phyloP scores from a whole-genome alignment of 1,284 basidiomycete species.

The Exobasidium cylindrosporum region DNA sequence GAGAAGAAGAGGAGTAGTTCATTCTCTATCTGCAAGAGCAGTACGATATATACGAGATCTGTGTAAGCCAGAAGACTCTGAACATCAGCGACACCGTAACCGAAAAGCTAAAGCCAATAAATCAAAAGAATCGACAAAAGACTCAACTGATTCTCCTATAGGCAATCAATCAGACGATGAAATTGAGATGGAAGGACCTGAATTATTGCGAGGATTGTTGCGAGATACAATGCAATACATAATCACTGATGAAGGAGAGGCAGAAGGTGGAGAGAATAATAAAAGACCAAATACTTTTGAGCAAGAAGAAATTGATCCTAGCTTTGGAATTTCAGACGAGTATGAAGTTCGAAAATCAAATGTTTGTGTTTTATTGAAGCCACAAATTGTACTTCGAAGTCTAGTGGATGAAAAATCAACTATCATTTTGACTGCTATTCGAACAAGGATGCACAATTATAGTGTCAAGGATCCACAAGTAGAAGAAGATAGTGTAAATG shows the following conservation, averaged over 20 bases:
- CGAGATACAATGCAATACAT: slow-evolving; percentile 38
- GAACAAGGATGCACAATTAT: slow-evolving; percentile 77
- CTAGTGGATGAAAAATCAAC: slow-evolving; percentile 66
- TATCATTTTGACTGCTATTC: slow-evolving; percentile 75
- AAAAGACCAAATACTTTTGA: slow-evolving; percentile 7
- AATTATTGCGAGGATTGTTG: slow-evolving; percentile 52
- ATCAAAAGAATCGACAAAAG: neutral
- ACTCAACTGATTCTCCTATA: neutral
- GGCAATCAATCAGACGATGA: slow-evolving; percentile 1
- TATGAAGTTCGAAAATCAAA: slow-evolving; percentile 64
- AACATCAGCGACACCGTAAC: slow-evolving; percentile 8
- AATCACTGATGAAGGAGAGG: slow-evolving; percentile 16
- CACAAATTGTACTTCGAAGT: slow-evolving; percentile 79
- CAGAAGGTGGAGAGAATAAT: neutral
- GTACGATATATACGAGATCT: slow-evolving; percentile 43
- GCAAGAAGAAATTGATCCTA: slow-evolving; percentile 21
- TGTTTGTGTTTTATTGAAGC: slow-evolving; percentile 81
- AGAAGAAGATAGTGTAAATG: slow-evolving; percentile 80
- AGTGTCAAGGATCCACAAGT: slow-evolving; percentile 68
- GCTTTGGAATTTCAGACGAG: slow-evolving; percentile 54
- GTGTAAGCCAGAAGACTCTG: slow-evolving; percentile 16
- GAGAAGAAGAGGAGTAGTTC: slow-evolving; percentile 72
- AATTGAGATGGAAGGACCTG: slow-evolving; percentile 8
- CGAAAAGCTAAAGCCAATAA: neutral
- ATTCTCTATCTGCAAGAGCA: slow-evolving; percentile 74